Evolutionary conservation across 2,329 filamentous ascomycete species (phyloP).

Genomic region (Aspergillus intermedius): DNA sequence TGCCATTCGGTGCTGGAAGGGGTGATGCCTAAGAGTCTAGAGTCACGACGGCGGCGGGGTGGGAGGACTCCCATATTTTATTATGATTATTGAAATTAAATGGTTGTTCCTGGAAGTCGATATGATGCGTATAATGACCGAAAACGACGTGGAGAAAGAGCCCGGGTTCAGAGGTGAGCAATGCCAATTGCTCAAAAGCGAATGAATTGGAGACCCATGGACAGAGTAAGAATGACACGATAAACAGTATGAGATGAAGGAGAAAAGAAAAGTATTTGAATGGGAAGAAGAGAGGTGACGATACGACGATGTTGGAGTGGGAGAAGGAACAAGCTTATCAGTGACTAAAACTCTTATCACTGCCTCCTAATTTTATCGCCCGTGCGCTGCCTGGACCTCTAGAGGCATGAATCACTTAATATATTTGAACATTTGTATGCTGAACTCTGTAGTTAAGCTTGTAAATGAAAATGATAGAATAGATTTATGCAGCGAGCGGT

Average conservation of each 20-base stretch:
- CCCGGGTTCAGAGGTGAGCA: background rate
- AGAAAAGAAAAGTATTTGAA: background rate
- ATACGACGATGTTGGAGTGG: background rate
- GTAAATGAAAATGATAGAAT: background rate
- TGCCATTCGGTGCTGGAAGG: background rate
- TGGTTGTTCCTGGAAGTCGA: too few relatives aligned
- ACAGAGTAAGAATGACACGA: background rate
- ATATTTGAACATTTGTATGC: too few relatives aligned
- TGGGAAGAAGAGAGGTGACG: background rate
- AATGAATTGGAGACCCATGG: background rate
- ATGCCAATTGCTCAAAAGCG: background rate
- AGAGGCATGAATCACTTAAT: background rate
- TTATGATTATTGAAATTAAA: background rate
- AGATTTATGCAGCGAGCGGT: background rate
- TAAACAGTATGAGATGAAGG: background rate
- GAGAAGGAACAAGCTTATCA: background rate
- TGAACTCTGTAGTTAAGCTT: too few relatives aligned
- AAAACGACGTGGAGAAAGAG: background rate
- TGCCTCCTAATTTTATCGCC: background rate
- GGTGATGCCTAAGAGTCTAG: slow-evolving; percentile 6
- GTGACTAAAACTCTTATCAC: slow-evolving; percentile 1
- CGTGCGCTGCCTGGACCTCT: too few relatives aligned
- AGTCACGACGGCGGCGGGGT: slow-evolving; percentile 24
- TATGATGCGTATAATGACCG: background rate
- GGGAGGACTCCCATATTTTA: slow-evolving; percentile 23